These are phyloP conservation scores for Vicia sativa DNA, from an alignment of 306 rosid species.

Conservation along the genomic window DNA sequence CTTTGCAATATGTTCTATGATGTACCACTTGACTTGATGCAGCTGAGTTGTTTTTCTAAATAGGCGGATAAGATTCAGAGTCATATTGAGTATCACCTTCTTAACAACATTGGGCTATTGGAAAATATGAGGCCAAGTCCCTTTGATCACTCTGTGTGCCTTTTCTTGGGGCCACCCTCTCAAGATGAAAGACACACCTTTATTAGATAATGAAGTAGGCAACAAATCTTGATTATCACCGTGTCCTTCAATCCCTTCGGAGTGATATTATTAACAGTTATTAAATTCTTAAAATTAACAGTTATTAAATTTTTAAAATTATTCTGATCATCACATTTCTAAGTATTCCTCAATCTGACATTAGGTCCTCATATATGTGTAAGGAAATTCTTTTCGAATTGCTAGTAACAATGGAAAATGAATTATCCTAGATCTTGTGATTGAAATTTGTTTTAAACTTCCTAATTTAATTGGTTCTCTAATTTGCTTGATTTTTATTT, in stretches of 20 bases:
- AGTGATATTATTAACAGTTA: constrained; percentile 4
- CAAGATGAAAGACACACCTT: not conserved
- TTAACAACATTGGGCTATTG: not conserved
- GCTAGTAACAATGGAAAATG: not conserved
- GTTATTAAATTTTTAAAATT: not conserved
- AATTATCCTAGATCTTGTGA: not conserved
- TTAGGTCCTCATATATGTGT: not conserved
- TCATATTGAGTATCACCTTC: not conserved
- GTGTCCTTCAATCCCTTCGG: not conserved
- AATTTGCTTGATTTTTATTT: constrained; percentile 9
- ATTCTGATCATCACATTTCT: constrained; percentile 2
- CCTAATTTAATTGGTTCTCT: not conserved
- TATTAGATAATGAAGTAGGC: constrained; percentile 2
- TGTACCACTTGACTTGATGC: constrained; percentile 1
- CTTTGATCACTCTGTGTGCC: not conserved
- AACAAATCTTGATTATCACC: not conserved
- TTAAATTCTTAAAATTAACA: not conserved
- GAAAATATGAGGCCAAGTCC: not conserved
- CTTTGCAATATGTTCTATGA: constrained; percentile 3
- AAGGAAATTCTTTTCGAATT: not conserved
- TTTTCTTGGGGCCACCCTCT: not conserved
- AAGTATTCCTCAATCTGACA: not conserved
- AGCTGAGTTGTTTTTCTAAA: not conserved
- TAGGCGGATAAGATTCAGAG: not conserved
- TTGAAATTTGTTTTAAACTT: not conserved